A percentile compares a stretch with the other conserved stretches of the same genome.
Evolutionary conservation across 2,329 filamentous ascomycete genomes (phyloP).

Genomic region (Penicillium sclerotiorum): DNA sequence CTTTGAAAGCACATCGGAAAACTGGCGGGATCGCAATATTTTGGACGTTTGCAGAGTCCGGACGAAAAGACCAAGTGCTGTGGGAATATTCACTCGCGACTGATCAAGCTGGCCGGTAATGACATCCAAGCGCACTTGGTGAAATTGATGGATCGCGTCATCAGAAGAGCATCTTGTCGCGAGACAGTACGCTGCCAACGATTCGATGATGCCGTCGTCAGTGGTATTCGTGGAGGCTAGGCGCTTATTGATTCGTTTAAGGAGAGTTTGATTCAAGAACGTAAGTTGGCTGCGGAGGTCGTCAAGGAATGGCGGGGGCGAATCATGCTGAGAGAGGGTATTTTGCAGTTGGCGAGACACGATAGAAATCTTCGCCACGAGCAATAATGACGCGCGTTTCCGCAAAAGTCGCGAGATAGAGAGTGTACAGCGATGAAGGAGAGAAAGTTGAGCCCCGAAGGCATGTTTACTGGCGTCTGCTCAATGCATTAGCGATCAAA

Average conservation of each 20-base stretch:
- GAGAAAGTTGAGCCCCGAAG: slow-evolving; percentile 59
- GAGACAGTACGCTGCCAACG: slow-evolving; percentile 79
- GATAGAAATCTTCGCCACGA: slow-evolving; percentile 72
- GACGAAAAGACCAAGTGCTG: slow-evolving; percentile 72
- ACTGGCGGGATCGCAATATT: slow-evolving; percentile 69
- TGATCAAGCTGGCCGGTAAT: slow-evolving; percentile 64
- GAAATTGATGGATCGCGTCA: slow-evolving; percentile 78
- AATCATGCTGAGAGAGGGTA: slow-evolving; percentile 61
- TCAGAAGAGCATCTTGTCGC: slow-evolving; percentile 76
- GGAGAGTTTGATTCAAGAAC: slow-evolving; percentile 63
- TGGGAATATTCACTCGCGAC: slow-evolving; percentile 59
- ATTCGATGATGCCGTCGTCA: slow-evolving; percentile 63
- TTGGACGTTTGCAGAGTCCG: slow-evolving; percentile 78
- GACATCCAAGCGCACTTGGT: slow-evolving; percentile 70
- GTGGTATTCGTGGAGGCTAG: slow-evolving; percentile 50
- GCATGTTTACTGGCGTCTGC: slow-evolving; percentile 47
- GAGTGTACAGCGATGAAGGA: slow-evolving; percentile 60
- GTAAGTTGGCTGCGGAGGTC: slow-evolving; percentile 66
- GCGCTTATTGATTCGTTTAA: slow-evolving; percentile 65
- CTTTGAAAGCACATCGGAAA: slow-evolving; percentile 68
- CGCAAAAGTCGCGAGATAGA: slow-evolving; percentile 58
- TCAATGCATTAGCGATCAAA: slow-evolving; percentile 24
- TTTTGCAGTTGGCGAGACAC: slow-evolving; percentile 75
- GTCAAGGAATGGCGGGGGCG: slow-evolving; percentile 59
- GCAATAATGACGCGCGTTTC: slow-evolving; percentile 53